Percentiles rank a stretch among this genome's conserved stretches.
Conservation (phyloP, 73 alveolate species). For the Durusdinium trenchii region DNA sequence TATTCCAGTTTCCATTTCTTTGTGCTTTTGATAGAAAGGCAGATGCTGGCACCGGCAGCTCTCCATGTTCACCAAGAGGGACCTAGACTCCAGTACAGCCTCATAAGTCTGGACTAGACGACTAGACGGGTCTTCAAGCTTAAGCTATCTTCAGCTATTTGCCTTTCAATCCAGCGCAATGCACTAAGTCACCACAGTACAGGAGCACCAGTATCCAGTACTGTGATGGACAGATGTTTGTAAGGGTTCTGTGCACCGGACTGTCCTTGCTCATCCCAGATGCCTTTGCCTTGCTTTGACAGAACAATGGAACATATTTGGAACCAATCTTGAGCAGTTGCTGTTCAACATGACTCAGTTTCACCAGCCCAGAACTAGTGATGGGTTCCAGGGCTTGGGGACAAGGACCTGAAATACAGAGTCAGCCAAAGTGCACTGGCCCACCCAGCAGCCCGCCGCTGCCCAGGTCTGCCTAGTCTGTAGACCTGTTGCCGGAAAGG, state of each 20-base stretch:
- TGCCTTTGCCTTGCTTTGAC: too few relatives aligned
- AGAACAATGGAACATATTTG: too few relatives aligned
- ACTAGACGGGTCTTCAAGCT: not conserved
- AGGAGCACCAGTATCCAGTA: constrained; percentile 49
- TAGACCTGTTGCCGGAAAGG: constrained; percentile 39
- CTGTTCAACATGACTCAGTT: not conserved
- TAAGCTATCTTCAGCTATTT: not conserved
- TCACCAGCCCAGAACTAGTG: not conserved
- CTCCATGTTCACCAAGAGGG: too few relatives aligned
- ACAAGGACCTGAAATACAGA: constrained; percentile 2
- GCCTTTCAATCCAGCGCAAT: not conserved
- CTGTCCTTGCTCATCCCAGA: not conserved
- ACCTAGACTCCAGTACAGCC: not conserved
- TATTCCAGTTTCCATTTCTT: constrained; percentile 29
- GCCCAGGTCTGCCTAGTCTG: too few relatives aligned
- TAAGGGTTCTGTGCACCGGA: constrained; percentile 14
- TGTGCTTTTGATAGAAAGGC: constrained; percentile 18
- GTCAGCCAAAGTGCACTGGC: not conserved
- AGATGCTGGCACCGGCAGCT: not conserved
- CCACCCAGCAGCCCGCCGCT: constrained; percentile 7
- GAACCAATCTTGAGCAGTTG: too few relatives aligned
- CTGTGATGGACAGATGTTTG: constrained; percentile 46
- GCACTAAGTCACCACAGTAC: too few relatives aligned
- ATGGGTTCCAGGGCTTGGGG: too few relatives aligned
- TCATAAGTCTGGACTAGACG: not conserved